Conservation (phyloP, 352 stramenopile genomes). For the Pythium dissotocum region DNA sequence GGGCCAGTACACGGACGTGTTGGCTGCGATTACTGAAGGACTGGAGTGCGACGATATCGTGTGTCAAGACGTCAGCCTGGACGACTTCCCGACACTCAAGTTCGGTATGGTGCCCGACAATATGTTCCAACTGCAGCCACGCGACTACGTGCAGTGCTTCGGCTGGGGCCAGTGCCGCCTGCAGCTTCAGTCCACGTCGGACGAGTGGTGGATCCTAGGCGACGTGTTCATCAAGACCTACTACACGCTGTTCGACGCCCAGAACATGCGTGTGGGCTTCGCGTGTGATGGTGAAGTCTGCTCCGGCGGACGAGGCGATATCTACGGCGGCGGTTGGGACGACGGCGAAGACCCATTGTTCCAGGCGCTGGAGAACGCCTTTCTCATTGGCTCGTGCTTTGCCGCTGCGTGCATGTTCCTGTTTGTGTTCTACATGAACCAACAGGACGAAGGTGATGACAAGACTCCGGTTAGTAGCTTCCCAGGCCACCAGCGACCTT, state of each 20-base stretch:
- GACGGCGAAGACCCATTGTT: constrained; percentile 44
- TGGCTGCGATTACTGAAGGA: constrained; percentile 57
- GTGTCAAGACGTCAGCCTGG: constrained; percentile 50
- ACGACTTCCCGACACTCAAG: constrained; percentile 66
- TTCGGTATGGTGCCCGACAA: constrained; percentile 88
- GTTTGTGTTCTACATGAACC: constrained; percentile 81
- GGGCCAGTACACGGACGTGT: constrained; percentile 60
- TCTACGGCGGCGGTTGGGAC: constrained; percentile 52
- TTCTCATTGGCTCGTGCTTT: constrained; percentile 70
- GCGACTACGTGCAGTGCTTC: constrained; percentile 80
- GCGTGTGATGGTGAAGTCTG: constrained; percentile 82
- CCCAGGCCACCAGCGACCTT: constrained; percentile 8
- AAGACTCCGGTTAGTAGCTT: background rate
- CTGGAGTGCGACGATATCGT: constrained; percentile 69
- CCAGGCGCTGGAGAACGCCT: constrained; percentile 57
- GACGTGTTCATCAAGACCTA: constrained; percentile 92
- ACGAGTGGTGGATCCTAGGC: constrained; percentile 89
- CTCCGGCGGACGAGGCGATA: constrained; percentile 64
- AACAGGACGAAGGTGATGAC: constrained; percentile 53
- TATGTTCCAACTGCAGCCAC: constrained; percentile 75
- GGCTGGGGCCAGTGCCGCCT: constrained; percentile 74
- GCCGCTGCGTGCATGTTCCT: constrained; percentile 77
- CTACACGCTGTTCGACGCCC: constrained; percentile 90
- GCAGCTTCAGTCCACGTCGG: constrained; percentile 72
- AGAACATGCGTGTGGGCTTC: constrained; percentile 87